Evolutionary conservation across 2,329 filamentous ascomycete genomes (phyloP).

Genomic region (Paecilomyces fulvus): DNA sequence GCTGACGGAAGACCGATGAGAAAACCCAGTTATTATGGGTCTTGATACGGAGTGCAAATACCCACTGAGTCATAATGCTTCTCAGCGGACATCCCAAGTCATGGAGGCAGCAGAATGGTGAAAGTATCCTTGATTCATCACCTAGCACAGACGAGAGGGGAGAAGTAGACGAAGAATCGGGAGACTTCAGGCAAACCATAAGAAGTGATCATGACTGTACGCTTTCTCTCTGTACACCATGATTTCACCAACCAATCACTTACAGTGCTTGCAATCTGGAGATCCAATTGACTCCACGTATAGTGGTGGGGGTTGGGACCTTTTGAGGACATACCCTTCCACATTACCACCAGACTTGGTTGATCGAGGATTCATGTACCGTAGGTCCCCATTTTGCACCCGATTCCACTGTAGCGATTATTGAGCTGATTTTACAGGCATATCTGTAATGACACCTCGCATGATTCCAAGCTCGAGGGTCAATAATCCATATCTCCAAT

Average conservation of each 20-base stretch:
- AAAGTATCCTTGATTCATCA: not conserved
- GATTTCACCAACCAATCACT: not conserved
- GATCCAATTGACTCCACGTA: not conserved
- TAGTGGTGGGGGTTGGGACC: not conserved
- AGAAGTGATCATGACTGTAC: not conserved
- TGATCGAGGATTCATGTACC: not conserved
- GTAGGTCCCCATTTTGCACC: not conserved
- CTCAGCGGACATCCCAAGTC: not conserved
- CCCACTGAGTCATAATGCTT: not conserved
- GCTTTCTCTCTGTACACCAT: not conserved
- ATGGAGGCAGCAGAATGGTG: not conserved
- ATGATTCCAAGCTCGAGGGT: not conserved
- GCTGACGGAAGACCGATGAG: not conserved
- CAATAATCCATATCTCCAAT: conserved; percentile 2
- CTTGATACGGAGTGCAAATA: not conserved
- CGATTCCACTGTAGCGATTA: not conserved
- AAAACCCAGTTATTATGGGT: not conserved
- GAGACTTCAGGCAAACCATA: not conserved
- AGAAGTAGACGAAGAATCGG: not conserved
- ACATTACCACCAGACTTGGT: not conserved
- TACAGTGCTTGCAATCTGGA: not conserved
- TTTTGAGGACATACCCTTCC: not conserved
- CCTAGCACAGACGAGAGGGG: not conserved
- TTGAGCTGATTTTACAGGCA: not conserved
- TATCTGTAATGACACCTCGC: conserved; percentile 2